phyloP scores from a whole-genome alignment of 176 grass and related monocot genomes.

The Aegilops speltoides region DNA sequence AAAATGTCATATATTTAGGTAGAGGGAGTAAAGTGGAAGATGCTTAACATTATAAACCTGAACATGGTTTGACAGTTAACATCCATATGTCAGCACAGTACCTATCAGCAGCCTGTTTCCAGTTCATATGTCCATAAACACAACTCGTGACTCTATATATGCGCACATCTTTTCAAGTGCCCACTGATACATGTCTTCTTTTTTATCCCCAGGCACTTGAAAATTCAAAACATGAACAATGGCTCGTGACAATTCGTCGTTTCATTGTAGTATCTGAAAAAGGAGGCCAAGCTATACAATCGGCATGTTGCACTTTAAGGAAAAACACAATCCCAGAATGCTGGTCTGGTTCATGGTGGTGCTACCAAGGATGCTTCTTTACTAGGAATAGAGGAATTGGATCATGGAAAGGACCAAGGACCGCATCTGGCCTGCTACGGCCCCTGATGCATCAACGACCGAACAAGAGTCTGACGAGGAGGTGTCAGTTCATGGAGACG shows the following conservation, averaged over 20 bases:
- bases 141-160: neutral
- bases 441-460: no score
- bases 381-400: neutral
- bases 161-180: neutral
- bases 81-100: neutral
- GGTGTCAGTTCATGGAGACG: no score
- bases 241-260: constrained; percentile 56
- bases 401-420: constrained; percentile 21
- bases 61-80: neutral
- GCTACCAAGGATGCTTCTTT: constrained; percentile 28
- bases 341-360: constrained; percentile 46
- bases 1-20: no score
- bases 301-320: constrained; percentile 74
- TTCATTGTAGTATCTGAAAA: constrained; percentile 76
- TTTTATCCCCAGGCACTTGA: constrained; percentile 73
- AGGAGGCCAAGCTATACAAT: constrained; percentile 74
- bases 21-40: neutral
- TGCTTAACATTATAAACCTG: neutral
- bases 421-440: neutral
- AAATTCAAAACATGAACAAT: constrained; percentile 96
- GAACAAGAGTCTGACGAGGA: no score
- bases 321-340: constrained; percentile 49
- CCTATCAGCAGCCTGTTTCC: neutral
- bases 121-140: neutral
- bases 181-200: constrained; percentile 25